A percentile compares a stretch with the other conserved stretches of the same genome.
Evolutionary conservation across 2,329 filamentous ascomycete species (phyloP).

Genomic region (Alternaria sp.): DNA sequence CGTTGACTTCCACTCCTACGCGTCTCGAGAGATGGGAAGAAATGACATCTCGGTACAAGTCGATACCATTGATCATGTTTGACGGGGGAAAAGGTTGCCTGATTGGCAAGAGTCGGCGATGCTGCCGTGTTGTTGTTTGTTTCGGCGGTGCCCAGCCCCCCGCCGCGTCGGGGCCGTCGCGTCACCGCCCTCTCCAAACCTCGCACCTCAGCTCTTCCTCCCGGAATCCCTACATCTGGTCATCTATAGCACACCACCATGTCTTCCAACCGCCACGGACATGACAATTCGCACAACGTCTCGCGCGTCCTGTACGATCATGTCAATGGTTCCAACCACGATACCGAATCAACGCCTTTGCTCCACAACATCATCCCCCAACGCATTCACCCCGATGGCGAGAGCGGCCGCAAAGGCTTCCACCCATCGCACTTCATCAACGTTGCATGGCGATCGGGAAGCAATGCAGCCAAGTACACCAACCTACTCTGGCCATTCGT

Average conservation of each 20-base stretch:
- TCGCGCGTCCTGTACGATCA: slow-evolving; percentile 22
- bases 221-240: neutral
- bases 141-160: slow-evolving; percentile 11
- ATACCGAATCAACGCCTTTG: slow-evolving; percentile 43
- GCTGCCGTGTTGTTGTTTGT: slow-evolving; percentile 4
- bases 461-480: slow-evolving; percentile 68
- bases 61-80: too few relatives aligned
- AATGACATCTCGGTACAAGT: fast-evolving
- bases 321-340: slow-evolving; percentile 24
- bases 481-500: slow-evolving; percentile 80
- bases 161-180: slow-evolving; percentile 13
- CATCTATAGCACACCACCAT: slow-evolving; percentile 1
- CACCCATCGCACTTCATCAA: slow-evolving; percentile 68
- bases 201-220: slow-evolving; percentile 10
- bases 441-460: slow-evolving; percentile 71
- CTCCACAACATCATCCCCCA: slow-evolving; percentile 41
- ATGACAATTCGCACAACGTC: slow-evolving; percentile 23
- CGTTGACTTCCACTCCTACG: neutral
- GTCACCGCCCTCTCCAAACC: slow-evolving; percentile 12
- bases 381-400: slow-evolving; percentile 62
- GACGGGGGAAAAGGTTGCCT: neutral
- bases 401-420: slow-evolving; percentile 72
- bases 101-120: slow-evolving; percentile 2
- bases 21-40: neutral
- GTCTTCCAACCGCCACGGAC: slow-evolving; percentile 18